Percentiles rank a stretch among this genome's conserved stretches.
phyloP scores from a whole-genome alignment of 73 alveolate species.

The Paramecium primaurelia region DNA sequence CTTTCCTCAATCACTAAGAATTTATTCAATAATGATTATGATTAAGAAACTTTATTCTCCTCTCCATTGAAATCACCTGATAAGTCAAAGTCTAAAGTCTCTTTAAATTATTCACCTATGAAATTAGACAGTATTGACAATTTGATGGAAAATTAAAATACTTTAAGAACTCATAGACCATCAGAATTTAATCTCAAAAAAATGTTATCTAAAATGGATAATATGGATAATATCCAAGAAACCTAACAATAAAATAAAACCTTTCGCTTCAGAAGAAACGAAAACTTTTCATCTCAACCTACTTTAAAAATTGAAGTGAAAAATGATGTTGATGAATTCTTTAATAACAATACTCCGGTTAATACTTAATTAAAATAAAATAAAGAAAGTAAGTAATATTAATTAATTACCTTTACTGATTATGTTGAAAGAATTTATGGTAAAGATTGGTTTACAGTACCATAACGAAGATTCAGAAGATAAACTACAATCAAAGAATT shows the following conservation, averaged over 20 bases:
- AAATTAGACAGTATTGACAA: background rate
- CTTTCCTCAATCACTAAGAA: background rate
- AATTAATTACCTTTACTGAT: constrained; percentile 17
- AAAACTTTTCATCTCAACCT: background rate
- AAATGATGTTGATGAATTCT: background rate
- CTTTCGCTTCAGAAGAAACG: background rate
- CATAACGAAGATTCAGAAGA: background rate
- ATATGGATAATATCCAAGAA: background rate
- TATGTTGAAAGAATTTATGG: constrained; percentile 27
- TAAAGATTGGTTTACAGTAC: background rate
- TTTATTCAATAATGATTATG: background rate
- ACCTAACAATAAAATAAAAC: background rate
- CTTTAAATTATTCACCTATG: background rate
- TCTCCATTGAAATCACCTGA: background rate
- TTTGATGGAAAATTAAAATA: background rate
- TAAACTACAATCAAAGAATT: background rate
- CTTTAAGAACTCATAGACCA: background rate
- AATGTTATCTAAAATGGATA: background rate
- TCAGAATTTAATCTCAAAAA: background rate
- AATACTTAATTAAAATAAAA: background rate
- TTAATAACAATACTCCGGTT: background rate
- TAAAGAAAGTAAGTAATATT: background rate
- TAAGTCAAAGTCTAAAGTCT: background rate
- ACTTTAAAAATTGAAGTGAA: background rate
- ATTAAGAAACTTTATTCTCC: background rate